A percentile compares a stretch with the other conserved stretches of the same genome.
Conservation (phyloP, 768 basidiomycete species). For the Suillus paluster region DNA sequence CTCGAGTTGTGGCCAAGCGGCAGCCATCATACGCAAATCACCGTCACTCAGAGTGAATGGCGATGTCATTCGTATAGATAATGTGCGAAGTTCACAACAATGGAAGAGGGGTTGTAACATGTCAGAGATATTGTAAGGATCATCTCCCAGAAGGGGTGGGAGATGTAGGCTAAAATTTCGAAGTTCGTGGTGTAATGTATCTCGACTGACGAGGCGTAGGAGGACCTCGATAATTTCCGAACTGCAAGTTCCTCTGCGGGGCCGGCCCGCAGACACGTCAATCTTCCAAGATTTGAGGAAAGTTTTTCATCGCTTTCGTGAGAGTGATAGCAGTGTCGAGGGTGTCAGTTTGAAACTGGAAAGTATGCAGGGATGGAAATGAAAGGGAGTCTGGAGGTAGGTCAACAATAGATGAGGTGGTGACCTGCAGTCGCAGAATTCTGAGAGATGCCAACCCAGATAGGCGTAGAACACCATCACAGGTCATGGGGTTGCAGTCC, state of each 20-base stretch:
- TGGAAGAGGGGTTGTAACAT: not conserved
- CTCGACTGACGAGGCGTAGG: not conserved
- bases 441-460: not conserved
- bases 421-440: not conserved
- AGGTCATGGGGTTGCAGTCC: constrained; percentile 1
- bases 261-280: not conserved
- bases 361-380: constrained; percentile 1
- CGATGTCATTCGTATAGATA: constrained; percentile 5
- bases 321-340: constrained; percentile 1
- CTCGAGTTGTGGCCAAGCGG: not conserved
- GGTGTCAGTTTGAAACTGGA: constrained; percentile 1
- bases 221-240: not conserved
- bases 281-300: constrained; percentile 1
- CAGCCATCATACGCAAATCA: not conserved
- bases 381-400: not conserved
- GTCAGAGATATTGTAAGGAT: not conserved
- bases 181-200: not conserved
- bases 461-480: not conserved
- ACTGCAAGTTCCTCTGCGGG: constrained; percentile 1
- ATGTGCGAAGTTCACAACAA: not conserved
- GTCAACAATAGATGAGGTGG: not conserved
- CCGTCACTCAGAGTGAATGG: constrained; percentile 1
- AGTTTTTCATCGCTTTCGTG: not conserved
- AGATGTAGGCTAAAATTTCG: constrained; percentile 1
- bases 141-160: not conserved